These are phyloP conservation scores for Ophiosphaerella korrae DNA, from an alignment of 2,329 filamentous ascomycete species.

Conservation along the genomic window DNA sequence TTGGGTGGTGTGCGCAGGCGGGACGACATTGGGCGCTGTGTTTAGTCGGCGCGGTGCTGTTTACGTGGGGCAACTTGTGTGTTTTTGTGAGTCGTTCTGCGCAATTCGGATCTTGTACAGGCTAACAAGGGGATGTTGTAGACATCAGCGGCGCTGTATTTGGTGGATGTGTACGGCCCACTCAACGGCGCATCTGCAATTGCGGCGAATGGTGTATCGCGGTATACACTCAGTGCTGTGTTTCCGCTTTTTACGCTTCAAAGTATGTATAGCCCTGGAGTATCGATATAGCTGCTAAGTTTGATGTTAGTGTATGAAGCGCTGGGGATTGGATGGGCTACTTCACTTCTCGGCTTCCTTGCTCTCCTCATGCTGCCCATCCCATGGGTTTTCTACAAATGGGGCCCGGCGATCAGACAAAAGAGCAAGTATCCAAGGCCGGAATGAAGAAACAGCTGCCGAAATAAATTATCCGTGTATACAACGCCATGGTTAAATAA, in stretches of 20 bases:
- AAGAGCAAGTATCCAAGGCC: slow-evolving; percentile 28
- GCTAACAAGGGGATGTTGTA: slow-evolving; percentile 1
- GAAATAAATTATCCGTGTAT: neutral
- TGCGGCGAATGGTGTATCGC: slow-evolving; percentile 47
- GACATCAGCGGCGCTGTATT: slow-evolving; percentile 36
- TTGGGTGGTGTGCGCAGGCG: slow-evolving; percentile 60
- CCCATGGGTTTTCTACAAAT: slow-evolving; percentile 36
- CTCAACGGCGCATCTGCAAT: slow-evolving; percentile 43
- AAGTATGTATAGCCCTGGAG: slow-evolving; percentile 20
- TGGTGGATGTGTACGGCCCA: slow-evolving; percentile 41
- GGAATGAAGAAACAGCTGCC: neutral
- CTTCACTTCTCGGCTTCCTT: slow-evolving; percentile 48
- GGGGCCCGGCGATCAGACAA: slow-evolving; percentile 27
- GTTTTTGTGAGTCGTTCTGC: slow-evolving; percentile 57
- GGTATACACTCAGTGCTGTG: slow-evolving; percentile 43
- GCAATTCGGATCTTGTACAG: neutral
- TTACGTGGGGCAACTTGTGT: slow-evolving; percentile 65
- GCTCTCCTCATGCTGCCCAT: slow-evolving; percentile 41
- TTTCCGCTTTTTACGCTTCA: slow-evolving; percentile 47
- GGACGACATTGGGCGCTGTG: slow-evolving; percentile 59
- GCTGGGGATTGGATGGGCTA: slow-evolving; percentile 48
- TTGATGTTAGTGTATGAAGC: slow-evolving; percentile 32
- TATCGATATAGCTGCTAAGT: neutral
- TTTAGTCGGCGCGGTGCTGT: slow-evolving; percentile 59
- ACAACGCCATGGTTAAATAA: neutral